Evolutionary conservation across 257 asterid genomes (phyloP), one percentile per base, ranked within the genome.

Genomic region (Coffea canephora): DNA sequence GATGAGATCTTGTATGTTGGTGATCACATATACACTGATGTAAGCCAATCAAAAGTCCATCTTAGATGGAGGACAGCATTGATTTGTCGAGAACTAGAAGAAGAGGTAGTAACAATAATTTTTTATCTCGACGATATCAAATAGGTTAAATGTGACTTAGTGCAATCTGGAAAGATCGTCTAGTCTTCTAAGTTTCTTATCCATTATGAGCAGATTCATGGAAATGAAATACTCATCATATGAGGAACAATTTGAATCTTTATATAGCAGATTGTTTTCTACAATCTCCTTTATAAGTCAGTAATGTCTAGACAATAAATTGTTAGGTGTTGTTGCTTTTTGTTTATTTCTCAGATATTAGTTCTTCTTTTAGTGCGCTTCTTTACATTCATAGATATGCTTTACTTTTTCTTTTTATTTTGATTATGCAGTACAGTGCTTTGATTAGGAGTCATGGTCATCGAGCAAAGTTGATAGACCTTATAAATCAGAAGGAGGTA

Each of bases 21-120:
- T 76, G 98, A 93, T 87, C 98, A 93, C 83, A 91, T 93, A 84
- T 93, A 91, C 81, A 93, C 98, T 23, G 98, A 93, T 85, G 98
- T 93, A 79, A 93, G 98, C 92, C 93, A 88, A 84, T 91, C 98
- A 59, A 93, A 93, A 89, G 91, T 93, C 75, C 93, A 93, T 93
- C 94, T 90, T 50, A 89, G 98, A 54, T 93, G 98, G 98, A 89
- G 98, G 85, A 93, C 98, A n/a, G 96, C 98, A 14, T 86, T 93
- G 82, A 90, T 93, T 85, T 93, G 98, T 81, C 91, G 97, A 77
- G 98, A 93, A 85, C 87, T 93, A 80, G 98, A 93, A 85, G 93
- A 92, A 75, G 98, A 93, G 98, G 98, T 91, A 55, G 84, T 75
- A 64, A 12, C 31, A 31, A 46, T 79, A 23, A 68, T 70, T 81